Conservation (phyloP, 2,329 filamentous ascomycete species). For the Clonostachys rosea region DNA sequence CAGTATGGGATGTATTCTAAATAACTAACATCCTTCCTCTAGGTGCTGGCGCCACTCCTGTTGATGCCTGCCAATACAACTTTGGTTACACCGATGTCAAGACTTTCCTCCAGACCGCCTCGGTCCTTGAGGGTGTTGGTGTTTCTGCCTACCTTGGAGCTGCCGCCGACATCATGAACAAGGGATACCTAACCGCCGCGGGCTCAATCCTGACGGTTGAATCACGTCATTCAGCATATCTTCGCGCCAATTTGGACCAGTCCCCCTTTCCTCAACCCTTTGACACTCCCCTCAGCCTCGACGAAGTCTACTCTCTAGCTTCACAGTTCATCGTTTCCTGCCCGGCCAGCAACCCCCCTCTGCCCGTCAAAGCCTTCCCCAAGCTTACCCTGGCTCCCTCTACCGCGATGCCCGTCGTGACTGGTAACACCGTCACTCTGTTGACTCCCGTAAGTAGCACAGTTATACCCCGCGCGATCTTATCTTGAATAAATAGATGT, state of each 20-base stretch:
- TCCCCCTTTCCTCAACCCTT: constrained; percentile 54
- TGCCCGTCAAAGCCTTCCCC: constrained; percentile 60
- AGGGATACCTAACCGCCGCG: constrained; percentile 53
- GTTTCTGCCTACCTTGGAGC: constrained; percentile 62
- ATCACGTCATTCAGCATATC: constrained; percentile 57
- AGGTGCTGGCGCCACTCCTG: constrained; percentile 37
- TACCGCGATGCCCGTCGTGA: constrained; percentile 9
- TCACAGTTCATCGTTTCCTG: constrained; percentile 56
- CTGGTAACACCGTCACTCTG: constrained; percentile 15
- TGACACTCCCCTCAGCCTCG: constrained; percentile 52
- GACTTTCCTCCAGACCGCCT: constrained; percentile 55
- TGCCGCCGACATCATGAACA: constrained; percentile 52
- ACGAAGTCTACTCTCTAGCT: constrained; percentile 61
- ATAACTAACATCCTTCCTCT: not conserved
- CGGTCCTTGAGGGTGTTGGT: constrained; percentile 60
- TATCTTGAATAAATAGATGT: not conserved
- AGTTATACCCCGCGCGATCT: constrained; percentile 2
- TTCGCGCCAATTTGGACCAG: constrained; percentile 43
- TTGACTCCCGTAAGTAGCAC: constrained; percentile 13
- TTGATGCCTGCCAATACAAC: constrained; percentile 49
- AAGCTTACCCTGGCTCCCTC: constrained; percentile 25
- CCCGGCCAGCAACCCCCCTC: constrained; percentile 43
- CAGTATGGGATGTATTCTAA: not conserved
- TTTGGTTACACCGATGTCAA: constrained; percentile 58
- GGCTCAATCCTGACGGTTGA: constrained; percentile 61